Percentiles rank a stretch among this genome's conserved stretches.
Evolutionary conservation across 2,329 filamentous ascomycete species (phyloP).

Genomic region (Ascochyta lentis): DNA sequence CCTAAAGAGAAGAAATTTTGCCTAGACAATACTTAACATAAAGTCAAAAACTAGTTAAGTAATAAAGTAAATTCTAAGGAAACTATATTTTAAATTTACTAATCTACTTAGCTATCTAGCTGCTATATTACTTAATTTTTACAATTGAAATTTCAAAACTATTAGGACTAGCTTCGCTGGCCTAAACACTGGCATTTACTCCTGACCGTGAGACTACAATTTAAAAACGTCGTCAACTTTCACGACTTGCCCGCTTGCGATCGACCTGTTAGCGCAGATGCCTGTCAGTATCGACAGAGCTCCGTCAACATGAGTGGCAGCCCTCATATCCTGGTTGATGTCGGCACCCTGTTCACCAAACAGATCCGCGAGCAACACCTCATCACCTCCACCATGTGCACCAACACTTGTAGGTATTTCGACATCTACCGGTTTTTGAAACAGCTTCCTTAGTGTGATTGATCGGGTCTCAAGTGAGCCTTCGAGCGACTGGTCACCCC

Average conservation of each 20-base stretch:
- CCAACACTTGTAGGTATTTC: conserved; percentile 60
- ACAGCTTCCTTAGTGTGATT: conserved; percentile 61
- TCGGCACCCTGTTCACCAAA: conserved; percentile 63
- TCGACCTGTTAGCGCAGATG: conserved; percentile 65
- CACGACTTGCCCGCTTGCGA: conserved; percentile 63
- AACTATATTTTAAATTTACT: too few species aligned
- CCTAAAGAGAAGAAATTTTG: too few species aligned
- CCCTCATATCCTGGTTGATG: conserved; percentile 55
- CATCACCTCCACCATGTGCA: conserved; percentile 67
- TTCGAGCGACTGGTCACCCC: conserved; percentile 63
- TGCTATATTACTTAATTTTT: too few species aligned
- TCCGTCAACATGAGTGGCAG: conserved; percentile 65
- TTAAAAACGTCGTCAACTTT: conserved; percentile 59
- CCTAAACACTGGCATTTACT: too few species aligned
- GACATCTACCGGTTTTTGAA: conserved; percentile 64
- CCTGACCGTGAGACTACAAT: neutral
- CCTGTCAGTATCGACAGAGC: conserved; percentile 66
- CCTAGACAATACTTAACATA: too few species aligned
- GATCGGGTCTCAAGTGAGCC: conserved; percentile 60
- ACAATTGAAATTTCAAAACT: too few species aligned
- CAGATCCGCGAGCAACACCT: conserved; percentile 63
- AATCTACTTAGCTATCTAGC: too few species aligned
- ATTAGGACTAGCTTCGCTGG: too few species aligned
- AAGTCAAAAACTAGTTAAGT: too few species aligned
- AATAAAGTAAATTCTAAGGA: too few species aligned